These are phyloP conservation scores for Trapa bicornis DNA, from an alignment of 345 rosid genomes.

Conservation along the genomic window DNA sequence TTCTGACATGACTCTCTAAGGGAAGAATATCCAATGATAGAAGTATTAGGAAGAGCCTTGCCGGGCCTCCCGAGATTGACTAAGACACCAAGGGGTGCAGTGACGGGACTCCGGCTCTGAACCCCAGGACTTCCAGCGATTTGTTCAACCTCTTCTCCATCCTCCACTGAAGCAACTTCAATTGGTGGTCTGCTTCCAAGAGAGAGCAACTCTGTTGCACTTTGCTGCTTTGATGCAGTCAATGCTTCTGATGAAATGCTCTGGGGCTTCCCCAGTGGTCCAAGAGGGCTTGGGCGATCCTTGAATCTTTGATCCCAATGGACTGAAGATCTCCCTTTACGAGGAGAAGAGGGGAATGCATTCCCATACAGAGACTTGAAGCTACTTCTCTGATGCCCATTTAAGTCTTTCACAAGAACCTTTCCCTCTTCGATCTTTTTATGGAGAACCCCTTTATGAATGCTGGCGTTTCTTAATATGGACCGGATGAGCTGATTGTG, in stretches of 20 bases:
- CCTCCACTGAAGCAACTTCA: conserved; percentile 79
- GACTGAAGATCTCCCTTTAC: conserved; percentile 51
- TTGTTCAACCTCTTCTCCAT: conserved; percentile 96
- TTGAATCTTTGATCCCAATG: conserved; percentile 35
- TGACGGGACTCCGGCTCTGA: conserved; percentile 65
- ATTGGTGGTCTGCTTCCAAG: conserved; percentile 72
- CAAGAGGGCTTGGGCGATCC: conserved; percentile 70
- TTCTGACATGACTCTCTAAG: conserved; percentile 38
- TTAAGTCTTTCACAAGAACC: conserved; percentile 17
- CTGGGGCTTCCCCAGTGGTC: conserved; percentile 75
- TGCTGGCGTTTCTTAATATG: conserved; percentile 54
- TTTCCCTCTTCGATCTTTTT: conserved; percentile 20
- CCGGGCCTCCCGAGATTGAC: conserved; percentile 34
- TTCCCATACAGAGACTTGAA: conserved; percentile 40
- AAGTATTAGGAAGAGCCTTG: conserved; percentile 25
- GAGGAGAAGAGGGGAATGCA: conserved; percentile 49
- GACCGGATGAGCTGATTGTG: conserved; percentile 65
- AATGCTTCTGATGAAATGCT: conserved; percentile 39
- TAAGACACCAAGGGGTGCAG: conserved; percentile 77
- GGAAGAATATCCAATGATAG: conserved; percentile 11
- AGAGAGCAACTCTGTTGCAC: conserved; percentile 66
- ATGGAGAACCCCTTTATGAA: conserved; percentile 35
- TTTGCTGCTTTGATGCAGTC: conserved; percentile 35
- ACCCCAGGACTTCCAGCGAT: conserved; percentile 55
- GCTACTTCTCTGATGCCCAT: conserved; percentile 26